Base-by-base conservation (phyloP, 768 basidiomycete species). In the Suillus placidus region DNA sequence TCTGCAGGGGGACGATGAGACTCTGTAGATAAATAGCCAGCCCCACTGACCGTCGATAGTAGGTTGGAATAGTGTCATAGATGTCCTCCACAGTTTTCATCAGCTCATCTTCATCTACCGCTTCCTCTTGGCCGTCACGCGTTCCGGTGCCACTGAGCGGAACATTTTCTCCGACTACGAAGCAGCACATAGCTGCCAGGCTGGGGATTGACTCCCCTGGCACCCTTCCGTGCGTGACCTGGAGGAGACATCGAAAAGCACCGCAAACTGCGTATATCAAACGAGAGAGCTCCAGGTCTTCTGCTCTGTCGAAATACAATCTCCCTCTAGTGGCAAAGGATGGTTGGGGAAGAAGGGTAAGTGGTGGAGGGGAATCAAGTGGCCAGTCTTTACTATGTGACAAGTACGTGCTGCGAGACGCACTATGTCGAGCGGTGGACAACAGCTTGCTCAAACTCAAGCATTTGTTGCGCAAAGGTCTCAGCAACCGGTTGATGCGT, bases 221-320 rank as follows among this genome's bases (percentile, higher is more conserved):
- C 63, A 54, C 43, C 32, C 55, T 64, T 63, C 67, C 73, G 26
- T 71, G 74, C 12, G 79, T 78, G 37, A 80, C 82, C 42, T 82
- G 69, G 4, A 84, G 76, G 52, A 88, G 71, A 63, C 86, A 85
- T 58, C 77, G 80, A 74, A 87, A 89, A 61, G 82, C 82, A 66
- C 85, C 84, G n/a, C 84, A 78, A 18, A 89, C 80, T 16, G 83
- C 84, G 70, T 86, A 80, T 10, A 88, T 80, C 37, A 76, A 80
- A 43, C 79, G 79, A 10, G 85, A 81, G 37, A 86, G 76, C 62
- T 84, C 81, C 43, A 81, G 69, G 26, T 75, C 78, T 38, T 78
- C 78, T 57, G 73, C 69, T 52, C 74, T 75, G 61, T 80, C 76
- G 5, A 81, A 71, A 57, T 76, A 74, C 20, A 79, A 69, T 47